Base-by-base conservation (phyloP, 192 early-diverging fungal genomes). In the Phlyctochytrium arcticum region DNA sequence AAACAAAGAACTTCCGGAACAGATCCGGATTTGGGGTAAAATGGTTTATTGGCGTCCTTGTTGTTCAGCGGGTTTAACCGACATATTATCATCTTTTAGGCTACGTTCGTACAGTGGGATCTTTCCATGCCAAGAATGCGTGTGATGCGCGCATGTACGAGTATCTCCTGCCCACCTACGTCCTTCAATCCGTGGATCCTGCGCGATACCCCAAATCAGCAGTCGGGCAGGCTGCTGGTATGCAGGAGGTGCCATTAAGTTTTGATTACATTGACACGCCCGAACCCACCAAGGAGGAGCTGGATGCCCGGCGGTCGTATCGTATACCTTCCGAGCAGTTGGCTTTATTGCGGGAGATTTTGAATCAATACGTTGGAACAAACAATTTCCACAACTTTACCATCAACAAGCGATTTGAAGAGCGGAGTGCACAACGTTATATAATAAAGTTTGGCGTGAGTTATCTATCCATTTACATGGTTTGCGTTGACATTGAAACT, bases 331-430 rank as follows among this genome's bases (percentile, higher is more conserved):
- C 59, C 5, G 84, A 85, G 31, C 76, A 76, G 60, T 74, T 98
- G 26, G 75, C 78, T 50, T 77, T 72, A 36, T 83, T 98, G 19
- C 76, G 87, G 26, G 71, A 75, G 15, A 84, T 84, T 15, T 76
- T 99, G 60, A 71, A 70, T 5, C 69, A 58, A 32, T 99, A 92
- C 75, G 75, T 57, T 35, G 76, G 97, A 29, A 91, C 95, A 6
- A 84, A 93, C 71, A 96, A 98, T 51, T 98, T 84, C 79, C 90
- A 94, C 75, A 99, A 99, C 72, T 99, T 89, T 68, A 99, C 97
- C 0, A 81, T 93, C 19, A 88, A 88, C 6, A 85, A 85, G 35
- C 73, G 75, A 29, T 89, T 82, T 62, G 88, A 88, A 9, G 94
- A 94, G 24, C 80, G 74, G 60, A 90, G 87, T 57, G 86, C 85